phyloP scores from a whole-genome alignment of 495 filamentous ascomycete species.

The Tuber umbilicatum region DNA sequence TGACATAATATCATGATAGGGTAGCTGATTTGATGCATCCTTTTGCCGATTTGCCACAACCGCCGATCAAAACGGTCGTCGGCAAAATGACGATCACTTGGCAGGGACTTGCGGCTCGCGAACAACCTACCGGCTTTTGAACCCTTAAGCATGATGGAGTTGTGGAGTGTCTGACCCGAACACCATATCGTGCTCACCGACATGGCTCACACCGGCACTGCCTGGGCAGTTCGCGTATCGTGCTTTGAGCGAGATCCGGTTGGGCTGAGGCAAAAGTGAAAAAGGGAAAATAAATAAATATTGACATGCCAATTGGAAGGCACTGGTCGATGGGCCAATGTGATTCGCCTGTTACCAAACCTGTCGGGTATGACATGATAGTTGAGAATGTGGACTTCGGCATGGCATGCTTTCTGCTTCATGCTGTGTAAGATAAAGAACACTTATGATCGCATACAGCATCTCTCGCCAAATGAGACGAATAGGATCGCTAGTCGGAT shows the following conservation, averaged over 20 bases:
- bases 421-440: neutral
- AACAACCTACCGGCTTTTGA: neutral
- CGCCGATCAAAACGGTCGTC: neutral
- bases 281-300: too few species aligned
- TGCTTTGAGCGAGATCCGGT: neutral
- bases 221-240: neutral
- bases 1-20: neutral
- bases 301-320: neutral
- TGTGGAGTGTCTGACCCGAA: neutral
- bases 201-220: neutral
- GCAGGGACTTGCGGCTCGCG: neutral
- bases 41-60: neutral
- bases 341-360: neutral
- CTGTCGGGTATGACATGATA: neutral
- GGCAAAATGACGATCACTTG: neutral
- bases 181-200: neutral
- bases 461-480: slow-evolving; percentile 13
- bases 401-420: neutral
- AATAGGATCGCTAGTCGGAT: neutral
- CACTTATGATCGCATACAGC: neutral
- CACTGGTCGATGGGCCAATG: neutral
- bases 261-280: neutral
- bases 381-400: neutral
- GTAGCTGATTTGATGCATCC: neutral
- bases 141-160: too few species aligned